phyloP scores from a whole-genome alignment of 352 stramenopile genomes.

The Phytophthora tentaculata region DNA sequence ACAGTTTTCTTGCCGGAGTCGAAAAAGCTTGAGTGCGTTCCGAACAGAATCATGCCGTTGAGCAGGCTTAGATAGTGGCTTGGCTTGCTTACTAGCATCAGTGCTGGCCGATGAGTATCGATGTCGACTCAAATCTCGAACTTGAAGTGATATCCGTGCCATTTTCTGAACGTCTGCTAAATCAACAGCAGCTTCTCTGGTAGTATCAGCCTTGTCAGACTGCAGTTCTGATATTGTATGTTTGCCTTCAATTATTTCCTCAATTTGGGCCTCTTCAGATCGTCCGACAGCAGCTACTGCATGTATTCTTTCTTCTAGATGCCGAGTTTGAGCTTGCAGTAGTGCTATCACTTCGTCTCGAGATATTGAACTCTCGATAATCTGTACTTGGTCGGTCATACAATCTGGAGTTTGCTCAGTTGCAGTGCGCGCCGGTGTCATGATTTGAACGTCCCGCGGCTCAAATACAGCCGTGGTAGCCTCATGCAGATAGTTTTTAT shows the following conservation, averaged over 20 bases:
- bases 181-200: slow-evolving; percentile 1
- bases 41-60: slow-evolving; percentile 42
- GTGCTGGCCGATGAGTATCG: slow-evolving; percentile 1
- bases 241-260: not conserved
- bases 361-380: slow-evolving; percentile 26
- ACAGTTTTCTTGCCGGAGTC: slow-evolving; percentile 45
- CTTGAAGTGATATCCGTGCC: slow-evolving; percentile 17
- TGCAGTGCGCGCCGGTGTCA: not conserved
- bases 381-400: not conserved
- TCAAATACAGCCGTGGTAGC: no score
- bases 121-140: slow-evolving; percentile 19
- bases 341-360: slow-evolving; percentile 37
- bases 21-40: slow-evolving; percentile 65
- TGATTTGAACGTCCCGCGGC: not conserved
- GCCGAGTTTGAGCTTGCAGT: slow-evolving; percentile 24
- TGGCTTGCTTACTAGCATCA: not conserved
- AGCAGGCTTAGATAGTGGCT: not conserved
- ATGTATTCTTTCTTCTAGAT: slow-evolving; percentile 34
- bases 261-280: not conserved
- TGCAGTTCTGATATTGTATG: not conserved
- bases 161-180: slow-evolving; percentile 15
- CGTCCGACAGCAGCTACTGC: not conserved
- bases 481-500: not conserved
- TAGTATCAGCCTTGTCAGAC: not conserved
- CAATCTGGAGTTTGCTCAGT: not conserved